A percentile compares a stretch with the other conserved stretches of the same genome.
phyloP scores from a whole-genome alignment of 495 filamentous ascomycete genomes.

The Pseudevernia furfuracea region DNA sequence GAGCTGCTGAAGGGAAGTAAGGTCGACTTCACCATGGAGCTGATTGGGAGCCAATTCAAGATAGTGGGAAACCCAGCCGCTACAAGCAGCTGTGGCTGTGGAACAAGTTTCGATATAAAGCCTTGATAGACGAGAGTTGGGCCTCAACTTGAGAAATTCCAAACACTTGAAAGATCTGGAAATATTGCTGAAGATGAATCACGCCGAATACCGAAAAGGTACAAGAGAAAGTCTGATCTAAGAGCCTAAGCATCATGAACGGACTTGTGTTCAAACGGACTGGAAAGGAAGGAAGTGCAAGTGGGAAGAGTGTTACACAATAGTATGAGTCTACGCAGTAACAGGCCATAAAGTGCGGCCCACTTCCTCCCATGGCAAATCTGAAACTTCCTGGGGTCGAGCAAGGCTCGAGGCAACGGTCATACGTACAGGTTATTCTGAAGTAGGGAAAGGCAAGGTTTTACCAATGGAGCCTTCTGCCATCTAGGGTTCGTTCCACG shows the following conservation, averaged over 20 bases:
- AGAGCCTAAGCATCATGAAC: not conserved
- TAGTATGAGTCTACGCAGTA: not conserved
- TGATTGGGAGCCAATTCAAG: conserved; percentile 98
- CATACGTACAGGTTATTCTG: not conserved
- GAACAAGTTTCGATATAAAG: conserved; percentile 95
- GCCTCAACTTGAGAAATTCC: not conserved
- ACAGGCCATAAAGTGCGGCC: not conserved
- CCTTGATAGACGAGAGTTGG: conserved; percentile 29
- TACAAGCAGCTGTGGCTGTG: conserved; percentile 92
- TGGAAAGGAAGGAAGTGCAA: not conserved
- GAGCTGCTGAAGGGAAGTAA: conserved; percentile 87
- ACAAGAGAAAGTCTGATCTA: too few relatives aligned
- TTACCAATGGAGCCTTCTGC: not conserved
- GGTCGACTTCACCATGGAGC: conserved; percentile 90
- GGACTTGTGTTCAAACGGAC: not conserved
- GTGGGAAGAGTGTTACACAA: not conserved
- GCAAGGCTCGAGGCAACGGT: not conserved
- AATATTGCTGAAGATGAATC: not conserved
- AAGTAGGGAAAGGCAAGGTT: not conserved
- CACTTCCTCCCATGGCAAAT: not conserved
- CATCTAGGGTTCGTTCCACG: too few relatives aligned
- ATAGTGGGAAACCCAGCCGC: conserved; percentile 87
- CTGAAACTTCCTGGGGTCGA: not conserved
- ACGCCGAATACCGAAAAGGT: not conserved
- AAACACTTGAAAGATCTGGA: not conserved